A percentile compares a stretch with the other conserved stretches of the same genome.
Conservation (phyloP, 768 basidiomycete species). For the Leucocoprinus sp. region DNA sequence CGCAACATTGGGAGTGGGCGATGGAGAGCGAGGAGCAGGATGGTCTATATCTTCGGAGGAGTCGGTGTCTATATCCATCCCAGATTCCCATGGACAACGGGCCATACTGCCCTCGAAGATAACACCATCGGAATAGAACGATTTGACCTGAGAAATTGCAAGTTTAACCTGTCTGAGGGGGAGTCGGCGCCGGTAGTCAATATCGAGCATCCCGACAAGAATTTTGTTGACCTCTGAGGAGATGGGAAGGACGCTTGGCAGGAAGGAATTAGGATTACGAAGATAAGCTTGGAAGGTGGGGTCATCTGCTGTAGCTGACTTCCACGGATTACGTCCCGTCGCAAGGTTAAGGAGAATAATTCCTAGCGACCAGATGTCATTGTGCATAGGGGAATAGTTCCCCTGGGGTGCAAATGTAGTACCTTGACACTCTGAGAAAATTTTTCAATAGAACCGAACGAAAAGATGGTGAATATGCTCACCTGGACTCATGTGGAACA, state of each 20-base stretch:
- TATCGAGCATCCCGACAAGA: slow-evolving; percentile 67
- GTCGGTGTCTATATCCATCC: slow-evolving; percentile 60
- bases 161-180: slow-evolving; percentile 43
- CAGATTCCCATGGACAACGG: slow-evolving; percentile 66
- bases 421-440: slow-evolving; percentile 88
- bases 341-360: slow-evolving; percentile 96
- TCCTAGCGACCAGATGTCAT: slow-evolving; percentile 96
- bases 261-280: slow-evolving; percentile 70
- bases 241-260: slow-evolving; percentile 81
- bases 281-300: slow-evolving; percentile 93
- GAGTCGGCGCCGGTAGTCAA: slow-evolving; percentile 38
- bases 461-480: slow-evolving; percentile 17
- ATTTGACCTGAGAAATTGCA: slow-evolving; percentile 44
- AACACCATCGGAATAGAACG: slow-evolving; percentile 65
- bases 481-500: slow-evolving; percentile 98
- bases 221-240: slow-evolving; percentile 69
- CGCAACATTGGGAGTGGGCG: slow-evolving; percentile 24
- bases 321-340: slow-evolving; percentile 98
- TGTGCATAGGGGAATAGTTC: slow-evolving; percentile 79
- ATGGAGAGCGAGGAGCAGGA: slow-evolving; percentile 26
- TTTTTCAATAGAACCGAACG: slow-evolving; percentile 1
- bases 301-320: slow-evolving; percentile 80
- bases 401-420: slow-evolving; percentile 65
- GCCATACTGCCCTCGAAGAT: slow-evolving; percentile 74
- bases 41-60: slow-evolving; percentile 38